Base-by-base conservation (phyloP, 176 grass and related monocot genomes). In the Urochloa ruziziensis region DNA sequence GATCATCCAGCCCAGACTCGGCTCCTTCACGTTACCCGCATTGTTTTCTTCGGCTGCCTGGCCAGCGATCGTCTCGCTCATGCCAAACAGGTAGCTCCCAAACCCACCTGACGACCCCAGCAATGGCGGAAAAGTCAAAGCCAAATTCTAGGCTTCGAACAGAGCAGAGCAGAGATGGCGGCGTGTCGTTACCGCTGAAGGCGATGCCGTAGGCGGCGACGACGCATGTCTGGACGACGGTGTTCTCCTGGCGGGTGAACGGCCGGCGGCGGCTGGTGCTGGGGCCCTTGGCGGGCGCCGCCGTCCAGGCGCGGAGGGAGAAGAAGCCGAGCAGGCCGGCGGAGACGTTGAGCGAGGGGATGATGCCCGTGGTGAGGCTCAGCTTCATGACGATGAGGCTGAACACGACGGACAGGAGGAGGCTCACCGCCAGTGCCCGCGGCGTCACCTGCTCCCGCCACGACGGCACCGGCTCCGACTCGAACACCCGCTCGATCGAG, bases 301-400 rank as follows among this genome's bases (percentile, higher is more conserved):
- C 53, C 2, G 53, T 56, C 53, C 53, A 56, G 21, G 8, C 21
- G 42, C 87, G 85, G 60, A 97, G 88, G 80, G 94, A 92, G 92
- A 97, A 97, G 90, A 97, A 97, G 14, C 94, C 90, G 29, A 97
- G 90, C 32, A 97, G 82, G 12, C 94, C 94, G 27, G 92, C 92
- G 33, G 94, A 94, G 77, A 94, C 94, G 89, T 97, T 97, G 77
- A 97, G 90, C 19, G 92, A 97, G 16, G 94, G 94, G 80, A 97
- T 79, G 88, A 97, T 94, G 75, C 94, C 94, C 25, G 92, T 97
- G 57, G 94, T 97, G 75, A 97, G 94, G 89, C 92, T 97, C 42
- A 97, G 94, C 90, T 97, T 97, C 94, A 97, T 97, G 25, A 94
- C 92, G 67, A 97, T 94, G 42, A 97, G 79, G 77, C 88, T 94